Evolutionary conservation across 2,329 filamentous ascomycete species (phyloP), one percentile per base, ranked within the genome.

Genomic region (Fusarium sarcochroum): DNA sequence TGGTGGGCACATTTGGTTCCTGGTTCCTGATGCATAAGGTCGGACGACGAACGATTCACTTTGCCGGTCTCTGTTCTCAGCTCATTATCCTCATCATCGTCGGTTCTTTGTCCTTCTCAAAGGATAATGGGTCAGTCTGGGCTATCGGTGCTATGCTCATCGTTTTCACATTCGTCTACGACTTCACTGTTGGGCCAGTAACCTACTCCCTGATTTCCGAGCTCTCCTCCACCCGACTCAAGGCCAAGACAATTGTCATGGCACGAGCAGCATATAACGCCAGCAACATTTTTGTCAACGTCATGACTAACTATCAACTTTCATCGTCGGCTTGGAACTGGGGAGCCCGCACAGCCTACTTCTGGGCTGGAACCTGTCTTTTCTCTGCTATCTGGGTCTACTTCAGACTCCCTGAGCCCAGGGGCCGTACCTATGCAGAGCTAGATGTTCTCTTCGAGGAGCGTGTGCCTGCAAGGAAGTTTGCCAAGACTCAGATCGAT

Each of bases 181-280:
- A 85, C 76, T 80, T 84, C 55, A 84, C 85, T 2, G 81, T 88
- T 14, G 87, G 86, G 0, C 86, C 86, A 0, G 81, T 87, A 9
- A 83, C 83, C 6, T 88, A 87, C 73, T 81, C 81, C 1, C 76
- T 88, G 27, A 71, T 87, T 13, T 82, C 85, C 0, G 86, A 88
- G 67, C 80, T 85, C 6, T 85, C 85, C 0, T 86, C 85, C 0
- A 84, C 83, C 1, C 81, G 86, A 10, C 81, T 88, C 37, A 84
- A 85, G 63, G 80, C 82, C 30, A 87, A 87, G 77, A 86, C 85
- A 2, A 83, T 87, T 14, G 84, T 86, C 4, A 76, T 88, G 48
- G 83, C 85, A 2, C 79, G 85, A 14, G 73, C 77, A 0, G 76
- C 75, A 0, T 78, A 79, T 56, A 79, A 87, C 49, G 77, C 85